Conservation (phyloP, 2,329 filamentous ascomycete species). For the Colletotrichum sp. region DNA sequence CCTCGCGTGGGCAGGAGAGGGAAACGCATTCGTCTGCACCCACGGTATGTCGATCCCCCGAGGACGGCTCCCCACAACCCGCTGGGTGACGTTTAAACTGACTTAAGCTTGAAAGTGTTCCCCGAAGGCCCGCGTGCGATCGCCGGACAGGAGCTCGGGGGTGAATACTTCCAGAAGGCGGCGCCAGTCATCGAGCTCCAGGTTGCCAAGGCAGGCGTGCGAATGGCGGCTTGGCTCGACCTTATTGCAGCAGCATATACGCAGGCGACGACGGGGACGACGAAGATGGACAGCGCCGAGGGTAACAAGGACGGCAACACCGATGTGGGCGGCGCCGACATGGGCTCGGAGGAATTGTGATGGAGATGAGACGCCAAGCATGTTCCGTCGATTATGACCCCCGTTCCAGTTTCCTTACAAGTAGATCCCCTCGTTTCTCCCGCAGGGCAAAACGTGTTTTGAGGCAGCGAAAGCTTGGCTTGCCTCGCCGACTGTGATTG, state of each 20-base stretch:
- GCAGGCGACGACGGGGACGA: slow-evolving; percentile 2
- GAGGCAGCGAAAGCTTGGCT: slow-evolving; percentile 8
- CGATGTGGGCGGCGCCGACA: neutral
- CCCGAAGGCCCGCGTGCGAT: slow-evolving; percentile 66
- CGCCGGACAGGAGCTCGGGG: slow-evolving; percentile 63
- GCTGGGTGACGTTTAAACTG: neutral
- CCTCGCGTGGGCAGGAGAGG: slow-evolving; percentile 67
- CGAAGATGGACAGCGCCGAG: neutral
- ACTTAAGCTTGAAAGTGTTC: slow-evolving; percentile 50
- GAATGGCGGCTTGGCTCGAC: slow-evolving; percentile 72
- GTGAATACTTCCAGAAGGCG: slow-evolving; percentile 67
- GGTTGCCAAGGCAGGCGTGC: slow-evolving; percentile 72
- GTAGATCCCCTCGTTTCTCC: slow-evolving; percentile 7
- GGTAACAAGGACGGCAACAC: neutral
- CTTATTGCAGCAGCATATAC: slow-evolving; percentile 52
- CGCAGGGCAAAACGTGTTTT: slow-evolving; percentile 9
- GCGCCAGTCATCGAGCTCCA: slow-evolving; percentile 69
- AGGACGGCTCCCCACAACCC: neutral
- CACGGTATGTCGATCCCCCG: slow-evolving; percentile 50
- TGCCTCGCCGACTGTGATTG: neutral
- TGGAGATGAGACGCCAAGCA: slow-evolving; percentile 17
- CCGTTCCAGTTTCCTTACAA: neutral
- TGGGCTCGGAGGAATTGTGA: slow-evolving; percentile 7
- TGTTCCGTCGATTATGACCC: neutral
- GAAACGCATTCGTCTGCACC: slow-evolving; percentile 66